These are phyloP conservation scores for Pythium coloratum DNA, from an alignment of 352 stramenopile genomes.

Conservation along the genomic window DNA sequence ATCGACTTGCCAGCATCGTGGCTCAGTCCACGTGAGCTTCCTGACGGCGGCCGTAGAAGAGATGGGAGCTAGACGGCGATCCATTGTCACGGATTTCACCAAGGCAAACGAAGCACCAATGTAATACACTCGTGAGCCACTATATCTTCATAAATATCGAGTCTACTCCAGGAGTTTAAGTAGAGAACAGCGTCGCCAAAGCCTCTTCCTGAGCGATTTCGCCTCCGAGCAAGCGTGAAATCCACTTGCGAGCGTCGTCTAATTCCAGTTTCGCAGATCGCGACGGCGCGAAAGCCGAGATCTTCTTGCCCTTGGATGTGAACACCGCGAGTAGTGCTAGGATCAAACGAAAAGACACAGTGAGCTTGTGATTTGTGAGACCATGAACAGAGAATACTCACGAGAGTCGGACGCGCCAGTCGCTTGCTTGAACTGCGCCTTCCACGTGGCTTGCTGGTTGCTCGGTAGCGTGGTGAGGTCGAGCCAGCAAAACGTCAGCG, in stretches of 20 bases:
- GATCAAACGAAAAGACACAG: background rate
- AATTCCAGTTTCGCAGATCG: constrained; percentile 20
- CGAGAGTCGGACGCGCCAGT: constrained; percentile 19
- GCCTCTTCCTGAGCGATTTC: constrained; percentile 54
- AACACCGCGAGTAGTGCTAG: constrained; percentile 60
- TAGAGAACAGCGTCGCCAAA: constrained; percentile 36
- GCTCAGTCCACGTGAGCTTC: constrained; percentile 15
- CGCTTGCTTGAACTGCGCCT: constrained; percentile 38
- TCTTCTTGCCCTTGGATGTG: constrained; percentile 67
- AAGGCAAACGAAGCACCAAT: constrained; percentile 2
- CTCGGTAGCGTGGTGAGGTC: constrained; percentile 40
- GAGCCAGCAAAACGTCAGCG: constrained; percentile 79
- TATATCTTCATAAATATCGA: constrained; percentile 27
- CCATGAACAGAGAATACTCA: constrained; percentile 26
- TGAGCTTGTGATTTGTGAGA: background rate
- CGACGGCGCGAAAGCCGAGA: constrained; percentile 35
- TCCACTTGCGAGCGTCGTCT: constrained; percentile 57
- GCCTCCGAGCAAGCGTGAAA: constrained; percentile 56
- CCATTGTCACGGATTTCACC: constrained; percentile 2
- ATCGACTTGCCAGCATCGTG: constrained; percentile 5
- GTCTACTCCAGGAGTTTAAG: constrained; percentile 3
- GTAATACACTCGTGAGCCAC: background rate
- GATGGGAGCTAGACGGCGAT: background rate
- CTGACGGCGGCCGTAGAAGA: background rate
- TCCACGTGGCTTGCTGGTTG: constrained; percentile 44